Percentiles rank a stretch among this genome's conserved stretches.
These are phyloP conservation scores for Cudoniella acicularis DNA, from an alignment of 495 filamentous ascomycete species.

Conservation along the genomic window DNA sequence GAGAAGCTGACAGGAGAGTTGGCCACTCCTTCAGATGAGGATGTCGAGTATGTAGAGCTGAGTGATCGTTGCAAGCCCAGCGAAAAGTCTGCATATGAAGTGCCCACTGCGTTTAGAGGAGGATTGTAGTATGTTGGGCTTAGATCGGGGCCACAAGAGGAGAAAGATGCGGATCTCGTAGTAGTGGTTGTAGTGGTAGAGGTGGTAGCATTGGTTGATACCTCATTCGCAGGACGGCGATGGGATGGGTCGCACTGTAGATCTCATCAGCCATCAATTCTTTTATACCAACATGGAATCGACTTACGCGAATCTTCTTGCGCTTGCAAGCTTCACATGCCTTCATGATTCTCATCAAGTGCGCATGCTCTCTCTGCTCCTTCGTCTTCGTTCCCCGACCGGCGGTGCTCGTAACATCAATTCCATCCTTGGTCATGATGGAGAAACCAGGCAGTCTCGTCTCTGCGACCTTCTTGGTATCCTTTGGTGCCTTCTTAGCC, in stretches of 20 bases:
- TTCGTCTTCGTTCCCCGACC: conserved; percentile 56
- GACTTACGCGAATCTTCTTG: conserved; percentile 42
- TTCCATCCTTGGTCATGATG: conserved; percentile 55
- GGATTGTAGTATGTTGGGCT: too few relatives aligned
- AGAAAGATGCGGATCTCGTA: too few relatives aligned
- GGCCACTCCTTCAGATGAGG: too few relatives aligned
- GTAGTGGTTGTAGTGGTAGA: conserved; percentile 7
- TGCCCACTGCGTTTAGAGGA: too few relatives aligned
- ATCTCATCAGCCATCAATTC: conserved; percentile 1
- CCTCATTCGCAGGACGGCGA: conserved; percentile 14
- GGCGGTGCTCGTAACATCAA: conserved; percentile 51
- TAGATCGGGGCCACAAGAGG: too few relatives aligned
- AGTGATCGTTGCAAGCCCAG: too few relatives aligned
- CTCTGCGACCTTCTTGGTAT: conserved; percentile 21
- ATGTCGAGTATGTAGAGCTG: too few relatives aligned
- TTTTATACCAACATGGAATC: conserved; percentile 1
- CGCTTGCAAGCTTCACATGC: conserved; percentile 51
- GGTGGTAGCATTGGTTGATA: conserved; percentile 16
- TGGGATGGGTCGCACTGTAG: conserved; percentile 26
- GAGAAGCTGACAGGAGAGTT: too few relatives aligned
- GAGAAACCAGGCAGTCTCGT: conserved; percentile 50
- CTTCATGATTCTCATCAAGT: conserved; percentile 56
- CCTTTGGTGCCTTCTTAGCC: conserved; percentile 21
- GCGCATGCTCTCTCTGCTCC: conserved; percentile 57
- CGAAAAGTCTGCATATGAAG: too few relatives aligned